Evolutionary conservation across 495 filamentous ascomycete genomes (phyloP).

Genomic region (Hypoxylon subgilvum): DNA sequence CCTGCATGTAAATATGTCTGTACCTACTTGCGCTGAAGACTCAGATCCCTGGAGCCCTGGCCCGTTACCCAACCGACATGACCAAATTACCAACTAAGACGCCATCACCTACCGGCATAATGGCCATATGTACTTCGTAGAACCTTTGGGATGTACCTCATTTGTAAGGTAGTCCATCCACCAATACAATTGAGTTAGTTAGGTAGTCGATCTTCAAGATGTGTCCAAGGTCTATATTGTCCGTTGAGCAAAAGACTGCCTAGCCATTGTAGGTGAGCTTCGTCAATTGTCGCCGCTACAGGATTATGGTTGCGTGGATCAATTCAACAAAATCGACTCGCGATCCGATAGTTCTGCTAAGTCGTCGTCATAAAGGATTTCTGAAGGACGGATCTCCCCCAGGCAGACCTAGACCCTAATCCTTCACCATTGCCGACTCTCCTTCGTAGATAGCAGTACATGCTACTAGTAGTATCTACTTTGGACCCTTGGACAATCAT

Average conservation of each 20-base stretch:
- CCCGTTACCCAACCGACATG: neutral
- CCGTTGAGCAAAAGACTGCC: slow-evolving; percentile 7
- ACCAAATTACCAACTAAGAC: slow-evolving; percentile 5
- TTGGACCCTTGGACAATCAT: slow-evolving; percentile 29
- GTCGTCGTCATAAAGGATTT: slow-evolving; percentile 30
- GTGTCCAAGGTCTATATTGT: neutral
- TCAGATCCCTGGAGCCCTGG: neutral
- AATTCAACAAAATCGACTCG: neutral
- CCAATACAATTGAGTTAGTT: slow-evolving; percentile 9
- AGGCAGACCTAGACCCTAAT: slow-evolving; percentile 5
- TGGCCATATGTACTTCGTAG: neutral
- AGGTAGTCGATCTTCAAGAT: slow-evolving; percentile 19
- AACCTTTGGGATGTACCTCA: too few species aligned
- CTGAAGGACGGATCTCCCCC: slow-evolving; percentile 14
- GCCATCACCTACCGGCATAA: slow-evolving; percentile 6
- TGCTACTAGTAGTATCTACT: neutral
- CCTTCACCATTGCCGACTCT: slow-evolving; percentile 10
- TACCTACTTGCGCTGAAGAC: too few species aligned
- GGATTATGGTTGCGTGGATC: neutral
- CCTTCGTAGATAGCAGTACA: slow-evolving; percentile 2
- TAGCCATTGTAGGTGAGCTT: neutral
- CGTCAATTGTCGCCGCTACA: neutral
- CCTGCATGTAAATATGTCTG: too few species aligned
- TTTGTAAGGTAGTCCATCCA: slow-evolving; percentile 2
- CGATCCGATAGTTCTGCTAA: neutral